Evolutionary conservation across 257 asterid species (phyloP).

Genomic region (Forsythia viridissima): DNA sequence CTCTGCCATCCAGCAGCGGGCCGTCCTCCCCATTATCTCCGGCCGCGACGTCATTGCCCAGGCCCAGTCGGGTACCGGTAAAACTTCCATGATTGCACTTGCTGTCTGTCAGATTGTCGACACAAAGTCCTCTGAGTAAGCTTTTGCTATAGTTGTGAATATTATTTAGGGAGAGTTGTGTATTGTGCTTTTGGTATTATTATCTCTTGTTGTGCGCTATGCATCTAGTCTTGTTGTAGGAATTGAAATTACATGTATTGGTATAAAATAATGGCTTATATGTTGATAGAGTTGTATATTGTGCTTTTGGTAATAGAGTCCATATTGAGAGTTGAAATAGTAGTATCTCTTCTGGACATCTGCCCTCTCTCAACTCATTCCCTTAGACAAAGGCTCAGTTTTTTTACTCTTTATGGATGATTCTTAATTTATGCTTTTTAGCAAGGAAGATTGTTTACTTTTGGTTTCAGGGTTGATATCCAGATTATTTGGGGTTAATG

Average conservation of each 20-base stretch:
- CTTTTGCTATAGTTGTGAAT: neutral
- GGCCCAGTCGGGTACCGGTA: slow-evolving; percentile 94
- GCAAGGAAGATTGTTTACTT: neutral
- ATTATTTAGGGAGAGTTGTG: neutral
- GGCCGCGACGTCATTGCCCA: slow-evolving; percentile 95
- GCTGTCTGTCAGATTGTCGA: slow-evolving; percentile 83
- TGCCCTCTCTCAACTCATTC: too few relatives aligned
- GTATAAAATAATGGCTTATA: neutral
- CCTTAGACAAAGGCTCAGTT: too few relatives aligned
- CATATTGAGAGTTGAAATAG: neutral
- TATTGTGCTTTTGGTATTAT: neutral
- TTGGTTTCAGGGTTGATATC: neutral
- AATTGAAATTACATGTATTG: neutral
- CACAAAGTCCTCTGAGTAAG: slow-evolving; percentile 90
- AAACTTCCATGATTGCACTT: slow-evolving; percentile 95
- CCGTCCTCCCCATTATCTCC: slow-evolving; percentile 70
- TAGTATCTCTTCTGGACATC: neutral
- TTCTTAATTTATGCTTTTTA: neutral
- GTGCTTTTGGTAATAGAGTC: neutral
- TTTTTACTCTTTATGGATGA: neutral
- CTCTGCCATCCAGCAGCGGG: slow-evolving; percentile 90
- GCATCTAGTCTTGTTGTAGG: neutral
- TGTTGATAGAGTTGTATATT: too few relatives aligned
- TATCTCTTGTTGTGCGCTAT: neutral
- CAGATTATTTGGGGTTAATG: neutral